Percentiles rank a stretch among this genome's conserved stretches.
These are phyloP conservation scores for Cubamyces lactineus DNA, from an alignment of 768 basidiomycete species.

Conservation along the genomic window DNA sequence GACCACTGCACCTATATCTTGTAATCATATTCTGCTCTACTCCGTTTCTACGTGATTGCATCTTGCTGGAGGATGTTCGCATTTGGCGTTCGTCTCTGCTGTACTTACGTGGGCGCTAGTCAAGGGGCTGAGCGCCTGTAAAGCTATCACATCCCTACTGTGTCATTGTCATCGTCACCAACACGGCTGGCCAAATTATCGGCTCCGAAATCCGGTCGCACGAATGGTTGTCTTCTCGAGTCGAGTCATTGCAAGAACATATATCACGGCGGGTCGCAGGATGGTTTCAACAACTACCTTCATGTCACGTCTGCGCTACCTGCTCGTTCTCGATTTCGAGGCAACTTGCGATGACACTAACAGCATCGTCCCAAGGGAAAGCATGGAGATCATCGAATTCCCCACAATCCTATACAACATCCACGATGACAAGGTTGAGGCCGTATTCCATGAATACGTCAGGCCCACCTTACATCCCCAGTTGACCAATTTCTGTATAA, in stretches of 20 bases:
- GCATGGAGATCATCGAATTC: slow-evolving; percentile 36
- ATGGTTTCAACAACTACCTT: not conserved
- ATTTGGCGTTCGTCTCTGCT: too few relatives aligned
- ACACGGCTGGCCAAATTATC: not conserved
- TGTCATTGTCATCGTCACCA: not conserved
- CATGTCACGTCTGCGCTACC: slow-evolving; percentile 20
- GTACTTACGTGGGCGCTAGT: not conserved
- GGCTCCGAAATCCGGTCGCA: not conserved
- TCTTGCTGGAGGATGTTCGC: not conserved
- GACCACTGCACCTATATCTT: slow-evolving; percentile 3
- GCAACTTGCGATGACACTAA: slow-evolving; percentile 31
- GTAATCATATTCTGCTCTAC: not conserved
- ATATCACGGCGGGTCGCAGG: not conserved
- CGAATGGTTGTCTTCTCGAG: not conserved
- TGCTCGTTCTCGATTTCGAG: slow-evolving; percentile 37
- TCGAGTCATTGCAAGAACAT: not conserved
- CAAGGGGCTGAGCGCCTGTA: not conserved
- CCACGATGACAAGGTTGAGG: slow-evolving; percentile 29
- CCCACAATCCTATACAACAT: slow-evolving; percentile 35
- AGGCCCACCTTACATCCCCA: slow-evolving; percentile 26
- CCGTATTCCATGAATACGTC: slow-evolving; percentile 36
- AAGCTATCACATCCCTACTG: too few relatives aligned
- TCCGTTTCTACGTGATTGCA: not conserved
- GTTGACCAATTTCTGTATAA: slow-evolving; percentile 34
- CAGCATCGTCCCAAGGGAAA: slow-evolving; percentile 3